phyloP scores from a whole-genome alignment of 371 early-diverging fungal species.

The Dinochytrium kinnereticum region DNA sequence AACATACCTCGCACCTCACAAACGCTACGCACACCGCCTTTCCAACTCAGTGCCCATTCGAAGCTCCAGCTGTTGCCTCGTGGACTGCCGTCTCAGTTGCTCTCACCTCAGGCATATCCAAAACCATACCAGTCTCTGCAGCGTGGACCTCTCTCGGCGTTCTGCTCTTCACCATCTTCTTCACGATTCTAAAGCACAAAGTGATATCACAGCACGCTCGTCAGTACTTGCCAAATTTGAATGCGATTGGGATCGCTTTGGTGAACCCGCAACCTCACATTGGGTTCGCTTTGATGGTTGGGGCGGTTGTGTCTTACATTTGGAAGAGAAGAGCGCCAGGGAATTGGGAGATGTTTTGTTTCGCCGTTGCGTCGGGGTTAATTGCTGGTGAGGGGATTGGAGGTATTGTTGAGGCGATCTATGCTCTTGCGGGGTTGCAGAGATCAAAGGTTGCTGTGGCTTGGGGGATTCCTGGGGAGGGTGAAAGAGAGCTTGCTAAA shows the following conservation, averaged over 20 bases:
- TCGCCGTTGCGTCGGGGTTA: slow-evolving; percentile 70
- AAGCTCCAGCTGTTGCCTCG: slow-evolving; percentile 64
- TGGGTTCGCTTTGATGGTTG: slow-evolving; percentile 64
- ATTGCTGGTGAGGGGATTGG: slow-evolving; percentile 79
- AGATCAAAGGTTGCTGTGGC: not conserved
- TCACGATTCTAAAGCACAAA: slow-evolving; percentile 61
- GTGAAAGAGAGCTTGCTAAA: not conserved
- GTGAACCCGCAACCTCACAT: slow-evolving; percentile 36
- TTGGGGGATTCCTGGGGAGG: slow-evolving; percentile 8
- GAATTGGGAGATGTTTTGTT: slow-evolving; percentile 58
- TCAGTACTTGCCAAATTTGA: slow-evolving; percentile 59
- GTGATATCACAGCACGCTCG: slow-evolving; percentile 32
- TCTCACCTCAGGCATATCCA: slow-evolving; percentile 52
- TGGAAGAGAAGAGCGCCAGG: slow-evolving; percentile 57
- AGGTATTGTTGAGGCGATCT: slow-evolving; percentile 66
- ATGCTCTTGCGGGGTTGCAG: slow-evolving; percentile 51
- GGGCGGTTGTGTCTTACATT: slow-evolving; percentile 58
- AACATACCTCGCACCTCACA: not conserved
- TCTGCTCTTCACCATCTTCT: slow-evolving; percentile 53
- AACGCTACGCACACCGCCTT: not conserved
- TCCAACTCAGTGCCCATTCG: slow-evolving; percentile 43
- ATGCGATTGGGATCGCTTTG: slow-evolving; percentile 74
- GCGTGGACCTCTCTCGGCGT: slow-evolving; percentile 20
- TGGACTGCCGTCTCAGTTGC: slow-evolving; percentile 67
- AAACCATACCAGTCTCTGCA: slow-evolving; percentile 24